Evolutionary conservation across 305 asterid species (phyloP).

Genomic region (Solanum chacoense): DNA sequence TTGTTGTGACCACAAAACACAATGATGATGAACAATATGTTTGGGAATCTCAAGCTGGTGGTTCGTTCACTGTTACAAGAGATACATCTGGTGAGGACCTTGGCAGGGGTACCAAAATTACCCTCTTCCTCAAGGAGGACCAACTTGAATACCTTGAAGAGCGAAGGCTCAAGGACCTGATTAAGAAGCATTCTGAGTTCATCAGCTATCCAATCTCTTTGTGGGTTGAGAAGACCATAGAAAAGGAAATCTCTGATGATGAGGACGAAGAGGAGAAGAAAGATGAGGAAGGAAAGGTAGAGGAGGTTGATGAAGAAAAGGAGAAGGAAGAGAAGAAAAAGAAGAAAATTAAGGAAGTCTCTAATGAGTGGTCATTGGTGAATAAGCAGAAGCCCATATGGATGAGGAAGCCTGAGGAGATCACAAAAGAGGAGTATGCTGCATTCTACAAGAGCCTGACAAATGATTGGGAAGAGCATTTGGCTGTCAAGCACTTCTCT

Average conservation of each 20-base stretch:
- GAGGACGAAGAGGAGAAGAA: constrained; percentile 70
- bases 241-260: constrained; percentile 81
- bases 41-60: constrained; percentile 16
- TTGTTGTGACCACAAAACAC: constrained; percentile 13
- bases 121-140: constrained; percentile 10
- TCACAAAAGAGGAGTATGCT: constrained; percentile 7
- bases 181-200: constrained; percentile 77
- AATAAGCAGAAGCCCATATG: constrained; percentile 4
- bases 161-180: constrained; percentile 37
- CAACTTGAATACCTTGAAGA: constrained; percentile 14
- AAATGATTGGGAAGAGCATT: constrained; percentile 4
- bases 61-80: constrained; percentile 8
- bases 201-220: constrained; percentile 75
- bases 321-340: constrained; percentile 74
- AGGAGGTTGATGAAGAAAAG: constrained; percentile 67
- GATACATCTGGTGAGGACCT: constrained; percentile 10
- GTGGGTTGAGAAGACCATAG: constrained; percentile 77
- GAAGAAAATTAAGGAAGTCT: constrained; percentile 30
- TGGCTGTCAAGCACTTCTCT: constrained; percentile 7
- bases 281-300: constrained; percentile 75
- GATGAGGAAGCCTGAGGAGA: constrained; percentile 11
- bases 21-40: constrained; percentile 17
- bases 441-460: constrained; percentile 6
- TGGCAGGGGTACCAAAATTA: constrained; percentile 14
- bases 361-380: constrained; percentile 5